phyloP scores from a whole-genome alignment of 2,329 filamentous ascomycete genomes.

The Zymoseptoria crescenta region DNA sequence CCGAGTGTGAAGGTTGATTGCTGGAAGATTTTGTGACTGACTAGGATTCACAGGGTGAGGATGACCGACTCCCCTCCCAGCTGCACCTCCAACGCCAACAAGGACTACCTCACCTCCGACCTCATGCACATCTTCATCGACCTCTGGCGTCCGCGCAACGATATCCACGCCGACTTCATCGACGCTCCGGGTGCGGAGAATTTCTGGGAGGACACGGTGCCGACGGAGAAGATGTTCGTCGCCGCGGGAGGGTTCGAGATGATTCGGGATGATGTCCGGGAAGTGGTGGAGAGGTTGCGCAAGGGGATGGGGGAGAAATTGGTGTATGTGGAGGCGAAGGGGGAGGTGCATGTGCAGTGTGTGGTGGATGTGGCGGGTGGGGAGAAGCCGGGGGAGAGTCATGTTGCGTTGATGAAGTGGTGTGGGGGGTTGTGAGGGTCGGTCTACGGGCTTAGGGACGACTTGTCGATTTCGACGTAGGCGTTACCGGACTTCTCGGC shows the following conservation, averaged over 20 bases:
- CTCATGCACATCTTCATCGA: background rate
- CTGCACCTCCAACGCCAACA: background rate
- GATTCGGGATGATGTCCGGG: background rate
- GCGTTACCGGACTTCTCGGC: no score
- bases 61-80: background rate
- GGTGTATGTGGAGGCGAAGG: background rate
- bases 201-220: background rate
- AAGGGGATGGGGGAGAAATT: background rate
- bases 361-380: background rate
- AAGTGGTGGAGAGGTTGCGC: background rate
- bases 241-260: background rate
- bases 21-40: no score
- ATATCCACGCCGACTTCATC: background rate
- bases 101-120: background rate
- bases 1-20: no score
- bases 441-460: no score
- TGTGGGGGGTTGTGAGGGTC: background rate
- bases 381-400: background rate
- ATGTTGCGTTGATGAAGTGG: background rate
- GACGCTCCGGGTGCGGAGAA: background rate
- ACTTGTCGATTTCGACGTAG: no score
- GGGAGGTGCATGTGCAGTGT: background rate
- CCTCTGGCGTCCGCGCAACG: background rate
- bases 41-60: background rate
- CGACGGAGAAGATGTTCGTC: background rate